These are phyloP conservation scores for Aspergillus novofumigatus DNA, from an alignment of 2,329 filamentous ascomycete genomes.

Conservation along the genomic window DNA sequence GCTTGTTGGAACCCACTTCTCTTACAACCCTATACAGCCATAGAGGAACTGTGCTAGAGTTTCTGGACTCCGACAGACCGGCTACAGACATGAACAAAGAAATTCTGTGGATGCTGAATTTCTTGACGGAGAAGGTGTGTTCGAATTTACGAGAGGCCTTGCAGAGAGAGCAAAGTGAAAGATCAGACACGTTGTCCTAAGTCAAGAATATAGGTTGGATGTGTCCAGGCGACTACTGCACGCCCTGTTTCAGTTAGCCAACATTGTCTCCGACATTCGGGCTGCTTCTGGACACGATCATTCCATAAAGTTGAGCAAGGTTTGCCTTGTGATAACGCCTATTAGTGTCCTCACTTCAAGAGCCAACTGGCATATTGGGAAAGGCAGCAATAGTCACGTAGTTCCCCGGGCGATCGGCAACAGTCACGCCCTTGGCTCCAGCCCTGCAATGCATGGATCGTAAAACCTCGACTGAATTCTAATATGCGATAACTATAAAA, in stretches of 20 bases:
- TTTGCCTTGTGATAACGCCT: conserved; percentile 48
- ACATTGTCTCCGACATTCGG: too few species aligned
- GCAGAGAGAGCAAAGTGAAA: background rate
- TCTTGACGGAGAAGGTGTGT: background rate
- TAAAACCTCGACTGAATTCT: conserved; percentile 46
- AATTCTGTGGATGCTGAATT: background rate
- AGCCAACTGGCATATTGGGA: conserved; percentile 68
- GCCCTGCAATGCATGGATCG: conserved; percentile 38
- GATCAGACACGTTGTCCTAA: background rate
- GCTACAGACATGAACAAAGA: background rate
- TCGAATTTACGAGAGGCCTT: background rate
- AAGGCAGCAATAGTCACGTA: conserved; percentile 69
- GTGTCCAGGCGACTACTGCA: conserved; percentile 63
- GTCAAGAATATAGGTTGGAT: conserved; percentile 29
- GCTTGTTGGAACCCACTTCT: background rate
- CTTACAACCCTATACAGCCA: too few species aligned
- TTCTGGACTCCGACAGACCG: background rate
- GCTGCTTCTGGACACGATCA: too few species aligned
- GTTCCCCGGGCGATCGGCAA: conserved; percentile 63
- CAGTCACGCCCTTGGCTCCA: conserved; percentile 43
- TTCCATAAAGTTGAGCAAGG: conserved; percentile 14
- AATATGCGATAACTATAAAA: too few species aligned
- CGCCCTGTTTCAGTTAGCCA: too few species aligned
- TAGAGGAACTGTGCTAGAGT: background rate
- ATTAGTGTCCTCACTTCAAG: conserved; percentile 53